Evolutionary conservation across 2,329 filamentous ascomycete species (phyloP).

Genomic region (Colletotrichum neosansevieriae): DNA sequence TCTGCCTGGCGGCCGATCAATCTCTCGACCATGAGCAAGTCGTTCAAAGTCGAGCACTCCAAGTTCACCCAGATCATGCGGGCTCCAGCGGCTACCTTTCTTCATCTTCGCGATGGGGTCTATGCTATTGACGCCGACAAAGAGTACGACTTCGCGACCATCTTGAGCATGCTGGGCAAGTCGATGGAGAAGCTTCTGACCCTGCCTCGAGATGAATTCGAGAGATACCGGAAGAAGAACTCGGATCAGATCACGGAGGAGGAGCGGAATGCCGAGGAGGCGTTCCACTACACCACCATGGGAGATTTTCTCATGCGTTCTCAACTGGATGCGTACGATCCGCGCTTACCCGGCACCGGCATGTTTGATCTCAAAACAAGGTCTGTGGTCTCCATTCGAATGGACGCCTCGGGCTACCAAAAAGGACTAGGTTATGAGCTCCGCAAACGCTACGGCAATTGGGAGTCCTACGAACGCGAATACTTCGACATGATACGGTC

Average conservation of each 20-base stretch:
- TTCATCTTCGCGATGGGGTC: conserved; percentile 83
- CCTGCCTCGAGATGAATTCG: conserved; percentile 82
- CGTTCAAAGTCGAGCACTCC: conserved; percentile 70
- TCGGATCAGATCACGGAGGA: conserved; percentile 78
- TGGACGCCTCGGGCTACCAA: conserved; percentile 80
- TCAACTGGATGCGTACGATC: conserved; percentile 91
- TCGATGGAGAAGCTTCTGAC: conserved; percentile 98
- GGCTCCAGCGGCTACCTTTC: conserved; percentile 82
- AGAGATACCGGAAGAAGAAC: conserved; percentile 80
- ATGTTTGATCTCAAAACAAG: conserved; percentile 98
- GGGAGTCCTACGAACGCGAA: conserved; percentile 93
- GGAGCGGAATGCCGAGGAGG: conserved; percentile 78
- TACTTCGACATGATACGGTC: conserved; percentile 97
- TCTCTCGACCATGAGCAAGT: conserved; percentile 72
- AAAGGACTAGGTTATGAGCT: conserved; percentile 90
- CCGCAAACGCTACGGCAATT: conserved; percentile 78
- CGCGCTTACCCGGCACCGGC: conserved; percentile 86
- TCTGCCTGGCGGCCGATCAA: conserved; percentile 85
- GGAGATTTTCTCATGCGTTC: conserved; percentile 95
- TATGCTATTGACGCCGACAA: conserved; percentile 99
- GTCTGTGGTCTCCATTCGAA: conserved; percentile 90
- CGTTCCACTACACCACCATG: conserved; percentile 88
- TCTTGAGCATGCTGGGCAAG: conserved; percentile 92
- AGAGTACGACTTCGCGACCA: conserved; percentile 84
- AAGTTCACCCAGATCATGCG: conserved; percentile 80